Evolutionary conservation across 2,329 filamentous ascomycete species (phyloP).

Genomic region (Stagonosporopsis rhizophila): DNA sequence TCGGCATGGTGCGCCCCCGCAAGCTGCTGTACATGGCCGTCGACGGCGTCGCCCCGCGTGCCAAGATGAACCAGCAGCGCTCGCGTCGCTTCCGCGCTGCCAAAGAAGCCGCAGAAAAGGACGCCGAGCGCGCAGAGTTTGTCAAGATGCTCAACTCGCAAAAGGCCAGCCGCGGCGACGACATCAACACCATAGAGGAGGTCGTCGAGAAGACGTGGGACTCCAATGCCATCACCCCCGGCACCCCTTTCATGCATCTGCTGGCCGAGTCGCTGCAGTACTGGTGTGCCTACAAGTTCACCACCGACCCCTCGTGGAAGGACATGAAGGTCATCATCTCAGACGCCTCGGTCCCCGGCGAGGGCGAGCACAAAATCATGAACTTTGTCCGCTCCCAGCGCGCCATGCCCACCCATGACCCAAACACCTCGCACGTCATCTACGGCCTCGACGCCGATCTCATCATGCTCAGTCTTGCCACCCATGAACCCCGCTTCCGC

Average conservation of each 20-base stretch:
- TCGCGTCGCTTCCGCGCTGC: slow-evolving; percentile 94
- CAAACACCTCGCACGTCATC: slow-evolving; percentile 96
- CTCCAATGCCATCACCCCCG: slow-evolving; percentile 85
- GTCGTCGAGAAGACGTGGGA: slow-evolving; percentile 91
- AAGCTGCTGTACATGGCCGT: slow-evolving; percentile 98
- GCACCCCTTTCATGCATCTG: slow-evolving; percentile 98
- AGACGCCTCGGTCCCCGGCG: slow-evolving; percentile 94
- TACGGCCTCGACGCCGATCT: slow-evolving; percentile 97
- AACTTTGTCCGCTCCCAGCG: slow-evolving; percentile 94
- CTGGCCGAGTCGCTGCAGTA: slow-evolving; percentile 89
- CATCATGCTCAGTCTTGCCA: slow-evolving; percentile 97
- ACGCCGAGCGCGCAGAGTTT: slow-evolving; percentile 87
- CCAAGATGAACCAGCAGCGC: slow-evolving; percentile 99
- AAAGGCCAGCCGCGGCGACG: slow-evolving; percentile 61
- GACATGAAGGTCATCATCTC: slow-evolving; percentile 95
- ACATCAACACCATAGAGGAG: slow-evolving; percentile 66
- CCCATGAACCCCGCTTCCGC: slow-evolving; percentile 96
- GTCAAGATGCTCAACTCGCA: slow-evolving; percentile 83
- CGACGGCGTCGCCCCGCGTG: slow-evolving; percentile 94
- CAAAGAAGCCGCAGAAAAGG: slow-evolving; percentile 93
- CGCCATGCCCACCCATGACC: slow-evolving; percentile 87
- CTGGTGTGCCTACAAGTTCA: slow-evolving; percentile 97
- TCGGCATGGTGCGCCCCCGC: slow-evolving; percentile 97
- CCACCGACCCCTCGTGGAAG: slow-evolving; percentile 94
- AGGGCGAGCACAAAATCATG: slow-evolving; percentile 99